These are phyloP conservation scores for Ananas comosus DNA, from an alignment of 176 grass and related monocot genomes.

Conservation along the genomic window DNA sequence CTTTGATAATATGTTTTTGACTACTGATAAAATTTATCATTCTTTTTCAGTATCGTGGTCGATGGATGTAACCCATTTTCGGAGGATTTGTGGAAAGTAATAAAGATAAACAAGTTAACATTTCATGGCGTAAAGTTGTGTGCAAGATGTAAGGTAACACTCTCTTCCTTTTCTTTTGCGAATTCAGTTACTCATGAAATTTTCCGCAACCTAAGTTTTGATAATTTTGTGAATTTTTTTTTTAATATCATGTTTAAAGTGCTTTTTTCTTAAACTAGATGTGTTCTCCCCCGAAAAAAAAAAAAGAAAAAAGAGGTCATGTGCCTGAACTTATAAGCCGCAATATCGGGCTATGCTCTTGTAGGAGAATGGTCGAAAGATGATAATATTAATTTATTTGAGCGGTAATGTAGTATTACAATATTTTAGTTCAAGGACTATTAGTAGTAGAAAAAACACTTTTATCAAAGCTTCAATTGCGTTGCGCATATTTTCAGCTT, in stretches of 20 bases:
- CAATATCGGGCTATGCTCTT: too few species aligned
- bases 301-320: too few species aligned
- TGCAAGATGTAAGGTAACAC: slow-evolving; percentile 70
- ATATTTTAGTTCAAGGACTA: too few species aligned
- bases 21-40: slow-evolving; percentile 10
- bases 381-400: too few species aligned
- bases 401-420: too few species aligned
- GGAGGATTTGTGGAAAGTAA: slow-evolving; percentile 82
- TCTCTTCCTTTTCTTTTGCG: background rate
- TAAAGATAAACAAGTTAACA: slow-evolving; percentile 63
- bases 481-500: too few species aligned
- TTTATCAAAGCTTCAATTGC: too few species aligned
- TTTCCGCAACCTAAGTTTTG: background rate
- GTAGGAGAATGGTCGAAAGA: too few species aligned
- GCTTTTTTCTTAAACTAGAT: too few species aligned
- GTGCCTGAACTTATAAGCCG: too few species aligned
- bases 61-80: slow-evolving; percentile 71
- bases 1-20: background rate
- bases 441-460: too few species aligned
- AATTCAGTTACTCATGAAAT: background rate
- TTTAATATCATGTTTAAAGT: background rate
- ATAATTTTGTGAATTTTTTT: background rate
- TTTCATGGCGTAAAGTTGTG: slow-evolving; percentile 88
- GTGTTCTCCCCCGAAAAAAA: too few species aligned
- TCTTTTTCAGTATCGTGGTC: slow-evolving; percentile 69